Conservation (phyloP, 495 filamentous ascomycete genomes). For the Chaetomium cochliodes region DNA sequence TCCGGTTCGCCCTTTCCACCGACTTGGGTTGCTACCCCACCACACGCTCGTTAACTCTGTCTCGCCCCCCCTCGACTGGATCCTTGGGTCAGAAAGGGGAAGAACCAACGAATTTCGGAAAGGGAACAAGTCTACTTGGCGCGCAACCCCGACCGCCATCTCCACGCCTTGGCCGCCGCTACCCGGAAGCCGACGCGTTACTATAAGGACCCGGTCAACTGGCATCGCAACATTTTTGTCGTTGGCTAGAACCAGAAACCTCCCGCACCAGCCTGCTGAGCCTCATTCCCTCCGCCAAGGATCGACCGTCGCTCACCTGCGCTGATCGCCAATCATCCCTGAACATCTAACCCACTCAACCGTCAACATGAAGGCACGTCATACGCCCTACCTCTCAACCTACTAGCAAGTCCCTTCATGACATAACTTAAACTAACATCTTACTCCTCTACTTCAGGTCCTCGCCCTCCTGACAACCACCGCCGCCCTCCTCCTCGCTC, state of each 20-base stretch:
- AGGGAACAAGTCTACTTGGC: neutral
- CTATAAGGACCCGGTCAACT: neutral
- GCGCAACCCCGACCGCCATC: neutral
- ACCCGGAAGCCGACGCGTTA: neutral
- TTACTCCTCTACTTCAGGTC: neutral
- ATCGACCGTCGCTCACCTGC: neutral
- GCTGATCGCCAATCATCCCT: neutral
- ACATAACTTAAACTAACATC: neutral
- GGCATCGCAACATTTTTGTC: neutral
- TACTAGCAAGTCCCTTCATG: too few species aligned
- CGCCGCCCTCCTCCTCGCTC: constrained; percentile 5
- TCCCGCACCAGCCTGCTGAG: neutral
- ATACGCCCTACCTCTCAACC: neutral
- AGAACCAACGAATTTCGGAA: neutral
- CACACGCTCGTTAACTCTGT: constrained; percentile 5
- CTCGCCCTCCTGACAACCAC: constrained; percentile 2
- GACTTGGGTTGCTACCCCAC: constrained; percentile 7
- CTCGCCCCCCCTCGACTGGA: too few species aligned
- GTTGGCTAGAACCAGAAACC: neutral
- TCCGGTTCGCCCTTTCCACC: neutral
- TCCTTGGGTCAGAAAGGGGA: neutral
- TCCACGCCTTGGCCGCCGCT: neutral
- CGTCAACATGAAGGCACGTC: constrained; percentile 19
- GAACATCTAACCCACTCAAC: neutral
- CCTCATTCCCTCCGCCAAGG: neutral